phyloP scores from a whole-genome alignment of 2,329 filamentous ascomycete species.

The Colletotrichum lindemuthianum region DNA sequence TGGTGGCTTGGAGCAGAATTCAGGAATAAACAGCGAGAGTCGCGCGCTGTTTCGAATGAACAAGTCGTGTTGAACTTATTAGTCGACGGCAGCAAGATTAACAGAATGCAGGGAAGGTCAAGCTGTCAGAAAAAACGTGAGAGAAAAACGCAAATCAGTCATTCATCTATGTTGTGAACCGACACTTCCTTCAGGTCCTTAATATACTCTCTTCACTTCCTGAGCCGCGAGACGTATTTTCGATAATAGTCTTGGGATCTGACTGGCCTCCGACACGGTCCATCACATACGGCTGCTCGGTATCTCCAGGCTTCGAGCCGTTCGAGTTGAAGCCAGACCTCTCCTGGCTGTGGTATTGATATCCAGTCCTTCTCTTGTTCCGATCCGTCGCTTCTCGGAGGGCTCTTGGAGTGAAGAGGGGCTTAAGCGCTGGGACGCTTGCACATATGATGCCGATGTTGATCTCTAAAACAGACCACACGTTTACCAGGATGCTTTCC shows the following conservation, averaged over 20 bases:
- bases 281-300: neutral
- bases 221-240: neutral
- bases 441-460: constrained; percentile 61
- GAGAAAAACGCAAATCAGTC: no score
- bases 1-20: no score
- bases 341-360: constrained; percentile 15
- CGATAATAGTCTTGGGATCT: neutral
- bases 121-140: no score
- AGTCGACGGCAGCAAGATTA: no score
- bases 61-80: no score
- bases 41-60: no score
- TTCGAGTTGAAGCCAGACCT: neutral
- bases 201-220: constrained; percentile 23
- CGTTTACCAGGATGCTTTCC: constrained; percentile 47
- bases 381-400: constrained; percentile 15
- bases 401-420: constrained; percentile 50
- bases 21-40: no score
- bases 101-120: no score
- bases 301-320: neutral
- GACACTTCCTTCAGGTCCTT: neutral
- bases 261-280: constrained; percentile 1
- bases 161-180: neutral
- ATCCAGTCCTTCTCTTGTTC: neutral
- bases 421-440: constrained; percentile 60
- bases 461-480: constrained; percentile 60